Percentiles rank a stretch among this genome's conserved stretches.
These are phyloP conservation scores for Solanum bukasovii DNA, from an alignment of 257 asterid species.

Conservation along the genomic window DNA sequence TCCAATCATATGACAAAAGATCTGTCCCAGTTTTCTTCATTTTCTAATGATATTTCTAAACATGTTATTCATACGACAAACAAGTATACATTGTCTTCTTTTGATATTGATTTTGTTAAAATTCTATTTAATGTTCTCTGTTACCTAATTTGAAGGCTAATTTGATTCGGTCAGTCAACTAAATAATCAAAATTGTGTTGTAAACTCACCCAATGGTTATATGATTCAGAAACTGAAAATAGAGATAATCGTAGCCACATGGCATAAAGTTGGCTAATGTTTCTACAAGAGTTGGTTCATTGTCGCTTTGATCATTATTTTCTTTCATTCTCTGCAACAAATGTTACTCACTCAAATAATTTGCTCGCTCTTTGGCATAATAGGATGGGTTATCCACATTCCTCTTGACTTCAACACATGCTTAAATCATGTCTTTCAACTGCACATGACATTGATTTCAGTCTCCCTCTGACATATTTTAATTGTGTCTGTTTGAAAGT, in stretches of 20 bases:
- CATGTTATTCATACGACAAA: no score
- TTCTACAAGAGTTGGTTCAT: background rate
- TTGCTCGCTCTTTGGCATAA: background rate
- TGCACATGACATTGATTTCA: background rate
- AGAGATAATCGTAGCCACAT: background rate
- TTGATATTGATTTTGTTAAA: background rate
- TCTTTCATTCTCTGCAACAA: no score
- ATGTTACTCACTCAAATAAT: background rate
- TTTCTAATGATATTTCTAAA: no score
- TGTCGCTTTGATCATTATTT: background rate
- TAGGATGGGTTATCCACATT: background rate
- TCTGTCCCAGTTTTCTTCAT: no score
- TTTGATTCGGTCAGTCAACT: no score
- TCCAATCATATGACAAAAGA: background rate
- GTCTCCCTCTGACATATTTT: background rate
- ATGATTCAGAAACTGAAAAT: no score
- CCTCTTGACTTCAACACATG: background rate
- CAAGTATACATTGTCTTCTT: background rate
- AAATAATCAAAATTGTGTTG: background rate
- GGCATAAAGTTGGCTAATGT: background rate
- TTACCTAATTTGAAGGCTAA: background rate
- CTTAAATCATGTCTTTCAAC: no score
- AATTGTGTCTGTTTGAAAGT: background rate
- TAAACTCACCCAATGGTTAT: background rate
- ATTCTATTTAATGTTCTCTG: no score